phyloP scores from a whole-genome alignment of 805 yeast genomes.

The Candida broadrunensis region DNA sequence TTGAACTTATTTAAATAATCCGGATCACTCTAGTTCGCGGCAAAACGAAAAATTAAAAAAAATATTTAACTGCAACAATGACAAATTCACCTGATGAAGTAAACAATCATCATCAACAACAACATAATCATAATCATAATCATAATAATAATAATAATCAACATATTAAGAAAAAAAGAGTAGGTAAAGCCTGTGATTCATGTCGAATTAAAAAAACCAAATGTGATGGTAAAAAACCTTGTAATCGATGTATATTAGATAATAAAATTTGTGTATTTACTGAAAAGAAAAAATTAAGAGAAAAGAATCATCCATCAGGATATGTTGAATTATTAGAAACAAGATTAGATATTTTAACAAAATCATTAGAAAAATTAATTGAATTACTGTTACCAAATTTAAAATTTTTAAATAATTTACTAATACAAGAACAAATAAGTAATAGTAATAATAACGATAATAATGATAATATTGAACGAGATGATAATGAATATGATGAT shows the following conservation, averaged over 20 bases:
- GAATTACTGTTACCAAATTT: constrained; percentile 27
- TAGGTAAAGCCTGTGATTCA: constrained; percentile 63
- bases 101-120: not conserved
- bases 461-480: not conserved
- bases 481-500: not conserved
- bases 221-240: constrained; percentile 62
- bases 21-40: too few species aligned
- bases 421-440: constrained; percentile 5
- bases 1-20: too few species aligned
- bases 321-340: constrained; percentile 65
- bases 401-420: constrained; percentile 19
- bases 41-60: too few species aligned
- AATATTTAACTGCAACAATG: too few species aligned
- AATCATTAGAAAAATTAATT: constrained; percentile 44
- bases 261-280: constrained; percentile 60
- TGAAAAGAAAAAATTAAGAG: constrained; percentile 51
- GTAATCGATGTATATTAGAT: constrained; percentile 52
- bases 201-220: constrained; percentile 63
- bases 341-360: constrained; percentile 49
- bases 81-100: too few species aligned
- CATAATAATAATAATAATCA: too few species aligned
- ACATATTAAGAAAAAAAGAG: constrained; percentile 46
- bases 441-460: not conserved
- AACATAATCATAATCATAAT: constrained; percentile 5
- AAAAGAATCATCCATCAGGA: constrained; percentile 55